Evolutionary conservation across 2,329 filamentous ascomycete species (phyloP).

Genomic region (Setomelanomma holmii): DNA sequence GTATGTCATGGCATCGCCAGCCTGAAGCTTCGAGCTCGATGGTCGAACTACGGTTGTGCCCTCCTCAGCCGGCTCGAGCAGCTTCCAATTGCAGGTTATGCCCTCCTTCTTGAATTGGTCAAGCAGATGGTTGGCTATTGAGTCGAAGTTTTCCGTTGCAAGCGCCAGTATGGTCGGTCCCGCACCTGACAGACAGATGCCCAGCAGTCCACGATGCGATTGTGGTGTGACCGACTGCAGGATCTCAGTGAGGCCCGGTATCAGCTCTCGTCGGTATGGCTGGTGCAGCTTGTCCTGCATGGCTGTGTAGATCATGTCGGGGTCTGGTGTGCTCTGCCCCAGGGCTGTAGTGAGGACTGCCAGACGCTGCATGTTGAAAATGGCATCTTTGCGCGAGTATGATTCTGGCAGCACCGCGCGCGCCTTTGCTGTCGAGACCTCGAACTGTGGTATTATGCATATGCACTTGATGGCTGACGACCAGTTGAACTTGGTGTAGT

Average conservation of each 20-base stretch:
- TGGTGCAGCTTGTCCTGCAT: slow-evolving; percentile 99
- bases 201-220: slow-evolving; percentile 85
- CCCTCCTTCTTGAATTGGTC: slow-evolving; percentile 72
- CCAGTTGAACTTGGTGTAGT: slow-evolving; percentile 96
- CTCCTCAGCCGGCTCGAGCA: slow-evolving; percentile 87
- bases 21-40: slow-evolving; percentile 21
- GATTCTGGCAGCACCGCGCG: slow-evolving; percentile 81
- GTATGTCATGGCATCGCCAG: slow-evolving; percentile 72
- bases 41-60: slow-evolving; percentile 52
- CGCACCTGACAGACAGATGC: slow-evolving; percentile 93
- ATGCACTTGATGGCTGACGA: slow-evolving; percentile 94
- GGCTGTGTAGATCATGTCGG: slow-evolving; percentile 92
- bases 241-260: slow-evolving; percentile 90
- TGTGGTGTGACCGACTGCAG: slow-evolving; percentile 88
- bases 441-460: slow-evolving; percentile 94
- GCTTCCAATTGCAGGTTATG: slow-evolving; percentile 83
- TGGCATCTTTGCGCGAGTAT: slow-evolving; percentile 83
- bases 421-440: slow-evolving; percentile 92
- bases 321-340: slow-evolving; percentile 86
- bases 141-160: slow-evolving; percentile 86
- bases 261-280: slow-evolving; percentile 89
- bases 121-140: slow-evolving; percentile 83
- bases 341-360: slow-evolving; percentile 89
- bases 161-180: slow-evolving; percentile 94
- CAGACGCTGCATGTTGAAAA: slow-evolving; percentile 95